A percentile compares a stretch with the other conserved stretches of the same genome.
Conservation (phyloP, 1,284 basidiomycete species). For the Laetiporus sulphureus region DNA sequence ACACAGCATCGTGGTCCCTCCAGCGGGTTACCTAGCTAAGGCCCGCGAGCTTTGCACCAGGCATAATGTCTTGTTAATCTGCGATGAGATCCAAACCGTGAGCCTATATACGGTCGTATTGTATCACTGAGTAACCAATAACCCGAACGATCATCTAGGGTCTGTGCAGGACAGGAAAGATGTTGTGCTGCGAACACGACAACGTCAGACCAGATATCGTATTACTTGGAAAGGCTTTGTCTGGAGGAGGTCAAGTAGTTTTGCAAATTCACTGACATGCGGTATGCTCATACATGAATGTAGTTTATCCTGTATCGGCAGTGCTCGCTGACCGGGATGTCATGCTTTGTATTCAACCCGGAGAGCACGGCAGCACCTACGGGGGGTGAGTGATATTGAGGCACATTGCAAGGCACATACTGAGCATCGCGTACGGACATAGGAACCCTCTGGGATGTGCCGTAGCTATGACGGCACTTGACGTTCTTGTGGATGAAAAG, state of each 20-base stretch:
- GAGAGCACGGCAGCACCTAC: constrained; percentile 96
- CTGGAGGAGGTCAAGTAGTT: constrained; percentile 67
- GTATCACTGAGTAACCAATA: neutral
- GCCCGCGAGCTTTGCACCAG: constrained; percentile 85
- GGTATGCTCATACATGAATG: no score
- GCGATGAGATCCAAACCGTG: constrained; percentile 96
- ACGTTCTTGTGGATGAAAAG: constrained; percentile 84
- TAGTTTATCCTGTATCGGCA: constrained; percentile 94
- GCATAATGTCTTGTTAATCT: constrained; percentile 93
- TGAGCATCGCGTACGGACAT: neutral
- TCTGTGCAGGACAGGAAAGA: constrained; percentile 77
- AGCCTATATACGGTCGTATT: constrained; percentile 11
- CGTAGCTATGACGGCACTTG: constrained; percentile 86
- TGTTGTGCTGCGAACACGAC: constrained; percentile 89
- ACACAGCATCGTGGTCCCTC: constrained; percentile 82
- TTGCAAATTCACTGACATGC: constrained; percentile 2
- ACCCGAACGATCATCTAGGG: constrained; percentile 56
- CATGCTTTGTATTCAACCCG: constrained; percentile 95
- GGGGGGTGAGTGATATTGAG: constrained; percentile 57
- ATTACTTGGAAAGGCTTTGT: constrained; percentile 93
- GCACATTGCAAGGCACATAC: constrained; percentile 1
- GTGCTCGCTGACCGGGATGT: constrained; percentile 86
- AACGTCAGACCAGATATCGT: constrained; percentile 88
- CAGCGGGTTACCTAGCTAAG: constrained; percentile 79
- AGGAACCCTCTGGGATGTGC: constrained; percentile 96